Evolutionary conservation across 2,329 filamentous ascomycete species (phyloP), one percentile per base, ranked within the genome.

Genomic region (Cytospora paraplurivora): DNA sequence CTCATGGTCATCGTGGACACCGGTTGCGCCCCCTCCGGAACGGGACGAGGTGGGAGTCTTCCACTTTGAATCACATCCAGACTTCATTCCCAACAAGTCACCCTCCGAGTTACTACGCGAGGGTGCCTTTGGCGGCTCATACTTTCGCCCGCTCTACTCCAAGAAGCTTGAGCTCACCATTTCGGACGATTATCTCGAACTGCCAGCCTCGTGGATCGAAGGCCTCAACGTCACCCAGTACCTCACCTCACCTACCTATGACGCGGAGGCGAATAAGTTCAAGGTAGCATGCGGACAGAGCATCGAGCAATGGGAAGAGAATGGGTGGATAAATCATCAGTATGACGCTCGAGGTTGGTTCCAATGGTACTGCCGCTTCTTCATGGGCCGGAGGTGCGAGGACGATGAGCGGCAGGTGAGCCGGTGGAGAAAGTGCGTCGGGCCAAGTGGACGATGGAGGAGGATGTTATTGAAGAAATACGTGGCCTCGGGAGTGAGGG

Each of bases 321-420:
- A 76, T 4, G 82, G 83, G 0, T 85, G 82, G 82, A 84, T 85
- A 55, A 74, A 75, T n/a, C 82, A 83, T 66, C 74, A 76, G 32
- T 77, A 78, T 59, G 82, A 85, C 69, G 78, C 83, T 1, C 70
- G 83, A 53, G 82, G 82, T 7, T 85, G 81, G 82, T 84, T 84
- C 67, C 82, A 85, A 68, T 85, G 82, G 82, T 85, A 84, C 69
- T 79, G 77, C 56, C 76, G 81, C 0, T 84, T 84, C 70, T 84
- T 79, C 71, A 74, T 74, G 27, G 82, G 82, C 0, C 68, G 82
- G 47, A 71, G 82, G 33, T 82, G 82, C 66, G 79, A 76, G 0
- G 81, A 84, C 59, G 82, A 84, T 66, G 81, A 79, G 38, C 74
- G 82, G 62, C 82, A 85, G 72, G 75, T 84, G 7, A 73, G 74